phyloP scores from a whole-genome alignment of 202 grass and related monocot genomes.

The Musa balbisiana region DNA sequence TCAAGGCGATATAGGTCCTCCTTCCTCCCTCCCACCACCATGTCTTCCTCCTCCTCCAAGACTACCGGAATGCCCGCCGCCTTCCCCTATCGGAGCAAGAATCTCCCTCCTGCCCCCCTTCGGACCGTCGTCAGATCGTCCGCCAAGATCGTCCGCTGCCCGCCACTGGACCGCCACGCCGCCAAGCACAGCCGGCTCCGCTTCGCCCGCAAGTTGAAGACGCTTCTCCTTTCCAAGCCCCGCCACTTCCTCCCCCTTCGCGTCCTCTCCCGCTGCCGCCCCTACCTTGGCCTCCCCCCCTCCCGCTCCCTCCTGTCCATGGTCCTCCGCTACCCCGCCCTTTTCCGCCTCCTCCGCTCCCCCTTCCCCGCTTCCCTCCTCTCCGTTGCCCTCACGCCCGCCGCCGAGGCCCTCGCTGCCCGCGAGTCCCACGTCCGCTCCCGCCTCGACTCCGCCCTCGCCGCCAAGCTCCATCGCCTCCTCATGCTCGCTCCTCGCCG shows the following conservation, averaged over 20 bases:
- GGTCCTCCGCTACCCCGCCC: conserved; percentile 63
- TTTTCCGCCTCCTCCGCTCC: conserved; percentile 64
- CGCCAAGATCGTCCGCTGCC: conserved; percentile 61
- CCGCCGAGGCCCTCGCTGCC: conserved; percentile 34
- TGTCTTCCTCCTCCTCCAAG: not conserved
- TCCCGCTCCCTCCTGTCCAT: conserved; percentile 48
- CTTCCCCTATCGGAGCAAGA: not conserved
- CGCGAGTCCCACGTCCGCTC: conserved; percentile 22
- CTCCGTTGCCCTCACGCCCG: conserved; percentile 48
- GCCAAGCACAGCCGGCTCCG: conserved; percentile 53
- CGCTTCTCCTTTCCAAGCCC: conserved; percentile 74
- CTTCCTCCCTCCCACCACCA: not conserved
- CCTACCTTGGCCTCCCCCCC: conserved; percentile 49
- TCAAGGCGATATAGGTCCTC: not conserved
- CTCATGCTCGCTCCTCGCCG: conserved; percentile 43
- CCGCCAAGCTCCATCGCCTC: conserved; percentile 49
- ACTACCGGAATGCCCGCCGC: too few relatives aligned
- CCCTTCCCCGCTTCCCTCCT: conserved; percentile 38
- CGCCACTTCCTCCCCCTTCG: conserved; percentile 75
- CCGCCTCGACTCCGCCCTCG: conserved; percentile 26
- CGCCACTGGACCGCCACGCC: conserved; percentile 57
- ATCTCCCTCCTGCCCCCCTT: conserved; percentile 5
- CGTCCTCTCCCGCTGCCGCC: conserved; percentile 54
- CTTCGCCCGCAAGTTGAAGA: conserved; percentile 70
- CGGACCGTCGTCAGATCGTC: conserved; percentile 19